Evolutionary conservation across 495 filamentous ascomycete species (phyloP), one percentile per base, ranked within the genome.

Genomic region (Talaromyces thailandensis): DNA sequence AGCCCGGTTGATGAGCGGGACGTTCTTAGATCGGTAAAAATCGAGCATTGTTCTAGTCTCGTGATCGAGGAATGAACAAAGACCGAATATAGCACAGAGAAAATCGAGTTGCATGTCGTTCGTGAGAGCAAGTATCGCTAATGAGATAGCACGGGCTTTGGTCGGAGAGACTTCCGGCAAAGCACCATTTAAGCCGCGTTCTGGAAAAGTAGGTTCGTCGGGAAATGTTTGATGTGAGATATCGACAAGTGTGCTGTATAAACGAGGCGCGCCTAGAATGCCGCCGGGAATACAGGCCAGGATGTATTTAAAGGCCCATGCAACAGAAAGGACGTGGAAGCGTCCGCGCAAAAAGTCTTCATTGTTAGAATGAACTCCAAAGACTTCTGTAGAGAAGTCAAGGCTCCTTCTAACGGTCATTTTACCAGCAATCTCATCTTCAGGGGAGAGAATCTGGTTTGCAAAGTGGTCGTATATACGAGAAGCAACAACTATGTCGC

Each of bases 281-380:
- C 90, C 90, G 1, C 84, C 86, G 0, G 90, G 90, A 1, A 94
- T 71, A 5, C 86, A 88, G 7, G 82, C 77, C 16, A 94, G 71
- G 6, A 94, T 73, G 28, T 81, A 82, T 67, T 90, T 91, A 73
- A 93, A 87, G 9, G 84, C 77, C 55, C 86, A 88, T 1, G 86
- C 88, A 7, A 92, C 84, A 73, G 89, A 87, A 59, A 89, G 84
- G n/a, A 86, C 75, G 14, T 70, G 69, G 12, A 61, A 64, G 14
- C 53, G 55, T 35, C 62, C 55, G 16, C 53, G 65, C 86, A 84
- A 64, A 83, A 83, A 8, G 64, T 62, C 7, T 84, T 84, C 8
- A 85, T 72, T 28, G 77, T 82, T 5, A 81, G 79, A 56, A 8
- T 18, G 21, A 26, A 70, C 64, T 0, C 67, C 65, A 9, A 73